Base-by-base conservation (phyloP, 2,329 filamentous ascomycete genomes). In the Venturia carpophila region DNA sequence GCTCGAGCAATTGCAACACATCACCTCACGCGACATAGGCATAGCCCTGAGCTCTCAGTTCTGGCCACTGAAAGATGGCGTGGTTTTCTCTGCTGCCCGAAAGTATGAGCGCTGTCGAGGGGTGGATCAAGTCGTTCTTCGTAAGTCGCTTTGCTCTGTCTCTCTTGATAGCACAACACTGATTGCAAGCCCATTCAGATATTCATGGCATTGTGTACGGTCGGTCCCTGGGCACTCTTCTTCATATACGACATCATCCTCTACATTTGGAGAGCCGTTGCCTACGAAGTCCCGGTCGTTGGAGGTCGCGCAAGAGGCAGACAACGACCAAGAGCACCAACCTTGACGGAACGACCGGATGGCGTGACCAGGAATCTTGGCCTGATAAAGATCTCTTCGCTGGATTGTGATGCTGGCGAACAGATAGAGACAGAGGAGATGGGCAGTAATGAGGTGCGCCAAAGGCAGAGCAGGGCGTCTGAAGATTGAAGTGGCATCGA, bases 51-150 rank as follows among this genome's bases (percentile, higher is more conserved):
- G 6, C 34, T 7, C 30, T 19, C n/a, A 27, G 56, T 34, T 68
- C 64, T 62, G 7, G 7, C 15, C 21, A 21, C 21, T 52, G 21
- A 21, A 52, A 27, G 9, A 89, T 89, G 87, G 82, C 82, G 56
- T 82, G 84, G 79, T 84, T 86, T 68, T 88, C 86, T 1, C 82
- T 89, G 66, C 80, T 89, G 42, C 87, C 87, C 1, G 77, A 80
- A 21, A 77, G 81, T 65, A 77, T 87, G 64, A 80, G 78, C 52
- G 77, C 78, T 47, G 72, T 88, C 63, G 87, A 89, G 72, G 82
- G 79, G 63, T 88, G 85, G 85, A 77, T 84, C 66, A 82, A 82
- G 58, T 80, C 84, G 11, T 71, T 84, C 56, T 89, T 88, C 72
- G 86, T 89, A 79, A 71, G 83, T 64, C 30, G 39, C 55, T 4